Conservation (phyloP, 768 basidiomycete genomes). For the Rhodotorula sphaerocarpa region DNA sequence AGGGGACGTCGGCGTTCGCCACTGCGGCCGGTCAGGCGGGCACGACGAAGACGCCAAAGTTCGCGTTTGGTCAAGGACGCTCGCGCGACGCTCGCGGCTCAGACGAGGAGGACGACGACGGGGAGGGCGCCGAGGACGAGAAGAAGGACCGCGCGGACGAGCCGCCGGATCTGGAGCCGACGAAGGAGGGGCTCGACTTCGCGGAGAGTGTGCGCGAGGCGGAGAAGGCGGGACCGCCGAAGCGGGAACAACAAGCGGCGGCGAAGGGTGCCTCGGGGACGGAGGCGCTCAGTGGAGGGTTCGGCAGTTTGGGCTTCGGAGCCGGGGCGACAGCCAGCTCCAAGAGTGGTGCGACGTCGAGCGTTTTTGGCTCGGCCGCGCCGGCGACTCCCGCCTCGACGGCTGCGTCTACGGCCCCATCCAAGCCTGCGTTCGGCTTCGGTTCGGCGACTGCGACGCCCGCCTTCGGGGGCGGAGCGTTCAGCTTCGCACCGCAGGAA, state of each 20-base stretch:
- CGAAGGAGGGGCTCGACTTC: conserved; percentile 16
- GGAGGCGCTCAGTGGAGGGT: not conserved
- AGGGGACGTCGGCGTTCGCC: not conserved
- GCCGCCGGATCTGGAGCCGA: conserved; percentile 34
- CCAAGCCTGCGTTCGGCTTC: conserved; percentile 6
- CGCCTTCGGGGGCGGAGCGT: conserved; percentile 1
- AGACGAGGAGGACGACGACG: conserved; percentile 17
- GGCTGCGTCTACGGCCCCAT: not conserved
- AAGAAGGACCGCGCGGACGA: conserved; percentile 18
- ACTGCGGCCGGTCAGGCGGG: not conserved
- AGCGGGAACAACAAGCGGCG: not conserved
- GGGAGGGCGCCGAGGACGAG: conserved; percentile 2
- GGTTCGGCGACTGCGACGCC: not conserved
- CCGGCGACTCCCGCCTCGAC: not conserved
- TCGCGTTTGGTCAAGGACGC: not conserved
- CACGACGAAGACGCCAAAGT: not conserved
- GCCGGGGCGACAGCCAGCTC: not conserved
- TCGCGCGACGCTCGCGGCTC: conserved; percentile 1
- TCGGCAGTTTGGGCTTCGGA: conserved; percentile 18
- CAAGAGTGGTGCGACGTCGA: not conserved
- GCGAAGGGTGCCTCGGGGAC: not conserved
- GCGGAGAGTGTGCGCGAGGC: conserved; percentile 17
- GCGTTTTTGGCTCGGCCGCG: not conserved
- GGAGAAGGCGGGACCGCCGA: not conserved
- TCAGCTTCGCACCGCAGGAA: conserved; percentile 7